Evolutionary conservation across 257 asterid genomes (phyloP).

Genomic region (Cynanchum wilfordii): DNA sequence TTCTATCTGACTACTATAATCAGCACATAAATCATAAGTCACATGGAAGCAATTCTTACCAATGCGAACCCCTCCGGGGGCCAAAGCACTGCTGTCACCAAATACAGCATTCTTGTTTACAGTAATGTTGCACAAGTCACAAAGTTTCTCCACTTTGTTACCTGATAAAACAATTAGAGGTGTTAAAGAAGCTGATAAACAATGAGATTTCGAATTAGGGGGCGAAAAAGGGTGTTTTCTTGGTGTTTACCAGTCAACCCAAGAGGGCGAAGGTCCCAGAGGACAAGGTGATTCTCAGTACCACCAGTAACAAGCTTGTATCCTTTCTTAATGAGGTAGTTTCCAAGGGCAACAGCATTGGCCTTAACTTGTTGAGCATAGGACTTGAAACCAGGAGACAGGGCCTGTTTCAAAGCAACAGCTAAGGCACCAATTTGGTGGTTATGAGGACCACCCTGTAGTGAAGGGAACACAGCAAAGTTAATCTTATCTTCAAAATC

Average conservation of each 20-base stretch:
- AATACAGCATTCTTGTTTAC: conserved; percentile 97
- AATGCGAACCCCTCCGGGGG: conserved; percentile 99
- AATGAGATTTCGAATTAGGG: neutral
- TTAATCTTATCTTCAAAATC: conserved; percentile 94
- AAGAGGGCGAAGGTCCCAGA: conserved; percentile 98
- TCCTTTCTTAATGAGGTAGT: conserved; percentile 75
- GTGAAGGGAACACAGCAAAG: conserved; percentile 92
- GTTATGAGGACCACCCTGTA: conserved; percentile 98
- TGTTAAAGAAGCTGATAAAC: neutral
- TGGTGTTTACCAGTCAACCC: conserved; percentile 77
- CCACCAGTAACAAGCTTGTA: conserved; percentile 87
- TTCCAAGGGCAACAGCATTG: conserved; percentile 86
- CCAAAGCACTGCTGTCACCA: conserved; percentile 97
- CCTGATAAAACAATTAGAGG: conserved; percentile 35
- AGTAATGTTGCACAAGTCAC: conserved; percentile 89
- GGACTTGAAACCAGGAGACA: conserved; percentile 76
- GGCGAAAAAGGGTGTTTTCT: neutral
- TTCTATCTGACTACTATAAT: neutral
- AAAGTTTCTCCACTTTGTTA: conserved; percentile 92
- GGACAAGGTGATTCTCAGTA: conserved; percentile 95
- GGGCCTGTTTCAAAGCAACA: conserved; percentile 85
- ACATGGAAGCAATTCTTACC: conserved; percentile 41
- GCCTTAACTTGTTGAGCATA: conserved; percentile 94
- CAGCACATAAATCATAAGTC: neutral
- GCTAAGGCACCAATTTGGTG: conserved; percentile 98